These are phyloP conservation scores for Cyclostephanos tholiformis DNA, from an alignment of 108 stramenopile species.

Conservation along the genomic window DNA sequence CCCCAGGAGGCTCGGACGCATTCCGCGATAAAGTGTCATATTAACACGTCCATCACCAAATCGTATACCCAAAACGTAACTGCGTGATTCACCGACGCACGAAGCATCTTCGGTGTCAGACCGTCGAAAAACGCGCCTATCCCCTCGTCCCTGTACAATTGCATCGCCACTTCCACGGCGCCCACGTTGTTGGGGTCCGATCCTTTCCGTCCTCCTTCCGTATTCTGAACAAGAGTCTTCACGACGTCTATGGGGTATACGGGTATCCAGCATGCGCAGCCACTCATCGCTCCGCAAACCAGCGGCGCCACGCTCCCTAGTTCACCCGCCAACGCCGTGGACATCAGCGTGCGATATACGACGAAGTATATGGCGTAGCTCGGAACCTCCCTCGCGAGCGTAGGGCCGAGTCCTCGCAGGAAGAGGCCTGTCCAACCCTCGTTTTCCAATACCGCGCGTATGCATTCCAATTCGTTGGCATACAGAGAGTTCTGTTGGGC, in stretches of 20 bases:
- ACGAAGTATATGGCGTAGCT: slow-evolving; percentile 34
- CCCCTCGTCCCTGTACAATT: slow-evolving; percentile 17
- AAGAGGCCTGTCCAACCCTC: slow-evolving; percentile 46
- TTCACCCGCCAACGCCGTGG: slow-evolving; percentile 26
- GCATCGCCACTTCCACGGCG: slow-evolving; percentile 10
- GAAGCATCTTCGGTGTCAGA: slow-evolving; percentile 53
- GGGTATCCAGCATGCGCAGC: slow-evolving; percentile 20
- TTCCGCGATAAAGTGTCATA: too few relatives aligned
- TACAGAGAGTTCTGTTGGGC: slow-evolving; percentile 37
- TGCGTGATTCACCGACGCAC: slow-evolving; percentile 58
- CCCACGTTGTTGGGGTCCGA: background rate
- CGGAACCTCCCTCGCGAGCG: slow-evolving; percentile 15
- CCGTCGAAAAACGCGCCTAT: slow-evolving; percentile 53
- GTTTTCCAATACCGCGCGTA: slow-evolving; percentile 42
- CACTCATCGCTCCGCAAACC: slow-evolving; percentile 46
- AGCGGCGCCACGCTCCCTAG: slow-evolving; percentile 46
- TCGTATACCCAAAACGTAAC: slow-evolving; percentile 57
- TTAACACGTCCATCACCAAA: slow-evolving; percentile 37
- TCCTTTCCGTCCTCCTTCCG: background rate
- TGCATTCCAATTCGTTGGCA: slow-evolving; percentile 49
- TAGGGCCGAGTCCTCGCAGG: slow-evolving; percentile 14
- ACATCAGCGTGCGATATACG: slow-evolving; percentile 27
- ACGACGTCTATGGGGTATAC: slow-evolving; percentile 42
- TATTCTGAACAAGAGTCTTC: slow-evolving; percentile 35
- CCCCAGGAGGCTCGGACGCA: too few relatives aligned